These are phyloP conservation scores for Cutaneotrichosporon sp. DNA, from an alignment of 1,284 basidiomycete genomes.

Conservation along the genomic window DNA sequence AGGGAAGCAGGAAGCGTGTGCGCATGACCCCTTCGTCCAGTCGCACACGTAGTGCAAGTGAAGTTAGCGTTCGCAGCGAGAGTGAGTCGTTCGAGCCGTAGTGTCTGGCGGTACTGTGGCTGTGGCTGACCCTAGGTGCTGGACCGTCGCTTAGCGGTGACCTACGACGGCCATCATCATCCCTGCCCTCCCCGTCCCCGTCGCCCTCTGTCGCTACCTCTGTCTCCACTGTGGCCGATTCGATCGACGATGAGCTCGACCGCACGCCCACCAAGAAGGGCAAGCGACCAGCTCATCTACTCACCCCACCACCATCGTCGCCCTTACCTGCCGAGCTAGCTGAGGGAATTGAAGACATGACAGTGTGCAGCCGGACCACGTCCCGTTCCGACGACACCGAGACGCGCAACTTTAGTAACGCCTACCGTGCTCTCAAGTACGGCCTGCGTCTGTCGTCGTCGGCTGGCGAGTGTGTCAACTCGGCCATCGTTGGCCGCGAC, in stretches of 20 bases:
- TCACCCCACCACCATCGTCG: constrained; percentile 37
- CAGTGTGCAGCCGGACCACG: neutral
- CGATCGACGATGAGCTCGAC: constrained; percentile 30
- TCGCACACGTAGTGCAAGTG: constrained; percentile 33
- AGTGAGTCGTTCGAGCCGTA: constrained; percentile 3
- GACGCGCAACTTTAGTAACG: constrained; percentile 18
- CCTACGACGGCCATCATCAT: constrained; percentile 16
- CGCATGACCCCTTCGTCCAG: constrained; percentile 20
- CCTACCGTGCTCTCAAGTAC: constrained; percentile 45
- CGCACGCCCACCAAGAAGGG: constrained; percentile 27
- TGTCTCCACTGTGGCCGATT: constrained; percentile 11
- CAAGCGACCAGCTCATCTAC: constrained; percentile 17
- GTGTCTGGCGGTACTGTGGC: neutral
- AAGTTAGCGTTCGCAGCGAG: constrained; percentile 40
- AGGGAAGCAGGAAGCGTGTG: constrained; percentile 28
- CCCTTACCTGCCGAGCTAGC: constrained; percentile 11
- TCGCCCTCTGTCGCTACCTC: constrained; percentile 33
- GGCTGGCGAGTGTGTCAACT: constrained; percentile 8
- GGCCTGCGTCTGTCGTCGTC: constrained; percentile 37
- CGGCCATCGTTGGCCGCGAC: constrained; percentile 40
- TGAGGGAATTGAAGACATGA: constrained; percentile 11
- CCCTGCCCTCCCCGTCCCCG: constrained; percentile 33
- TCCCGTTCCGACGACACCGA: neutral
- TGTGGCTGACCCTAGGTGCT: neutral
- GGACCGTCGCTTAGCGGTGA: neutral